A percentile compares a stretch with the other conserved stretches of the same genome.
These are phyloP conservation scores for Trypanosomatidae sp. DNA, from an alignment of 208 protist species.

Conservation along the genomic window DNA sequence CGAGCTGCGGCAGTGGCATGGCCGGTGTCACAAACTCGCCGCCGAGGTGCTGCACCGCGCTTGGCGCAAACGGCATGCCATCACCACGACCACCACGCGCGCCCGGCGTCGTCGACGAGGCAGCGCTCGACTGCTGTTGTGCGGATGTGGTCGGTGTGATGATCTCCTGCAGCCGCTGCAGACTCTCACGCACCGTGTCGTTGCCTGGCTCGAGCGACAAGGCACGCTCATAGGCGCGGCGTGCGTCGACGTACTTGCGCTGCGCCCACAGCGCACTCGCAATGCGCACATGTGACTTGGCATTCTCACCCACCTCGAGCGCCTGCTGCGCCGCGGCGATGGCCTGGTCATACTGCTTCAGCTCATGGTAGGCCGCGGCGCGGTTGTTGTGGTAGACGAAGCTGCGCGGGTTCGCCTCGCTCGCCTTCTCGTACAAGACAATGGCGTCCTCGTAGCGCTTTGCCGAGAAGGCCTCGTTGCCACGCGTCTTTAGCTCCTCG, in stretches of 20 bases:
- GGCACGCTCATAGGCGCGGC: conserved; percentile 33
- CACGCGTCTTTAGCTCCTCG: conserved; percentile 50
- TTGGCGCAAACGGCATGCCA: too few species aligned
- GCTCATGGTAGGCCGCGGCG: conserved; percentile 58
- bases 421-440: conserved; percentile 59
- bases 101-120: too few species aligned
- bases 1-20: conserved; percentile 16
- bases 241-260: conserved; percentile 26
- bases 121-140: too few species aligned
- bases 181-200: conserved; percentile 14
- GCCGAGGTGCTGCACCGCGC: too few species aligned
- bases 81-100: too few species aligned
- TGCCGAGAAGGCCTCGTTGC: conserved; percentile 64
- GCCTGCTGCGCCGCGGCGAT: conserved; percentile 45
- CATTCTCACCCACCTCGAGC: conserved; percentile 40
- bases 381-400: conserved; percentile 79
- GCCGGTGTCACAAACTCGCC: conserved; percentile 16
- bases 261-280: conserved; percentile 46
- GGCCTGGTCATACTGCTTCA: conserved; percentile 63
- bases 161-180: conserved; percentile 15
- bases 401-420: conserved; percentile 55
- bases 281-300: conserved; percentile 44
- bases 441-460: conserved; percentile 72
- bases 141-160: conserved; percentile 10
- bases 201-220: conserved; percentile 28